Conservation (phyloP, 495 filamentous ascomycete genomes). For the Hypomontagnella submonticulosa region DNA sequence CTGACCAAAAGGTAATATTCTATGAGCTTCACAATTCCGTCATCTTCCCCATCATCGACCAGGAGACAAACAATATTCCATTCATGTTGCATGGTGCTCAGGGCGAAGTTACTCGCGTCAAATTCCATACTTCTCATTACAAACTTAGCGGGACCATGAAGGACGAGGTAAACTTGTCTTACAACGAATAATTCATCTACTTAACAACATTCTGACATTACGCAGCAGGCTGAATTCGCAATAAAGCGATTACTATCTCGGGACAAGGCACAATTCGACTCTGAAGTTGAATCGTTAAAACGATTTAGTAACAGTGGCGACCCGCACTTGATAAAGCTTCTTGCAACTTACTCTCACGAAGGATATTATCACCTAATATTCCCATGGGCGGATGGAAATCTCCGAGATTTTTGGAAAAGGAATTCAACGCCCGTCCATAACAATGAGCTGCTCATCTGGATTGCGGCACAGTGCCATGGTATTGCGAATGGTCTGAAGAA, state of each 20-base stretch:
- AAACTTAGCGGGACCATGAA: too few relatives aligned
- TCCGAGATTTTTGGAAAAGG: not conserved
- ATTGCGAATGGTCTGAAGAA: slow-evolving; percentile 4
- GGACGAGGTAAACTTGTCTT: not conserved
- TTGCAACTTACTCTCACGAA: not conserved
- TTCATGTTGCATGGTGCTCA: too few relatives aligned
- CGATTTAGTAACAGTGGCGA: slow-evolving; percentile 26
- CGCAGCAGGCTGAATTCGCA: slow-evolving; percentile 2
- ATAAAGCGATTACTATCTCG: slow-evolving; percentile 16
- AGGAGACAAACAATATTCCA: not conserved
- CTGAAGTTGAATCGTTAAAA: slow-evolving; percentile 25
- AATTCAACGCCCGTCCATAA: not conserved
- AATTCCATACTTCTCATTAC: too few relatives aligned
- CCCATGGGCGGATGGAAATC: slow-evolving; percentile 23
- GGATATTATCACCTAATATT: slow-evolving; percentile 18
- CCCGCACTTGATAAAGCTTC: slow-evolving; percentile 29
- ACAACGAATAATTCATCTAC: not conserved
- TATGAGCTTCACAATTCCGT: slow-evolving; percentile 4
- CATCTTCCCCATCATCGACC: not conserved
- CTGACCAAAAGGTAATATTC: not conserved
- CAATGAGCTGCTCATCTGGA: not conserved
- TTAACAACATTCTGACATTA: not conserved
- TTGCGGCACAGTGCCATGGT: slow-evolving; percentile 11
- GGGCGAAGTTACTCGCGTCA: too few relatives aligned
- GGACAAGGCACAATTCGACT: slow-evolving; percentile 8